Percentiles rank a stretch among this genome's conserved stretches.
Evolutionary conservation across 2,329 filamentous ascomycete genomes (phyloP).

Genomic region (Plectosphaerella sp.): DNA sequence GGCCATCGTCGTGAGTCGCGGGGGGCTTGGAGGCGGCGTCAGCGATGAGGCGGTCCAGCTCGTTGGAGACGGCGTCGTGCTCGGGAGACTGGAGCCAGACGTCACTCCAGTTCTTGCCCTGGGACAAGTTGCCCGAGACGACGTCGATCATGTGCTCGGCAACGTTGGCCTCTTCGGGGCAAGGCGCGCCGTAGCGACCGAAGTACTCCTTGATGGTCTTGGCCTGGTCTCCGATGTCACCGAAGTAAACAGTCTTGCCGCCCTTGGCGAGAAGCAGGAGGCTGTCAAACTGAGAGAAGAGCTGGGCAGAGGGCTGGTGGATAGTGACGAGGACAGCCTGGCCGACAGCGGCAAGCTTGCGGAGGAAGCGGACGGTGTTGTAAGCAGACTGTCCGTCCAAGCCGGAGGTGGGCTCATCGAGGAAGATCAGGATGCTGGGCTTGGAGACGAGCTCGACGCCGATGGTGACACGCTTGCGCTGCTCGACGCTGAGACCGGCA

Average conservation of each 20-base stretch:
- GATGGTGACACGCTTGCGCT: constrained; percentile 62
- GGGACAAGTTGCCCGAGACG: constrained; percentile 42
- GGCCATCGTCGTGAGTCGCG: neutral
- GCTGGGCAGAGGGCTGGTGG: constrained; percentile 51
- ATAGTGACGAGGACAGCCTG: constrained; percentile 49
- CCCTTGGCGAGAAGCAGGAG: constrained; percentile 49
- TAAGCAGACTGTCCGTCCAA: constrained; percentile 28
- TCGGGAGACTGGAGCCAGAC: constrained; percentile 61
- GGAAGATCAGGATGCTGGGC: constrained; percentile 58
- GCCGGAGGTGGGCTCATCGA: constrained; percentile 60
- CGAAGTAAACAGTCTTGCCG: constrained; percentile 77
- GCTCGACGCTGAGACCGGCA: constrained; percentile 43
- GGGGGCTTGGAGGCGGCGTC: constrained; percentile 26
- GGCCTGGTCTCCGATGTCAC: constrained; percentile 75
- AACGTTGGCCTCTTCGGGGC: constrained; percentile 51
- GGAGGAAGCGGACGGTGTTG: constrained; percentile 37
- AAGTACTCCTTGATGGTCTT: constrained; percentile 63
- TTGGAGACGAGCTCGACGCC: constrained; percentile 66
- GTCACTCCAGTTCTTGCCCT: constrained; percentile 32
- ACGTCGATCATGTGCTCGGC: constrained; percentile 66
- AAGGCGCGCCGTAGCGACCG: constrained; percentile 54
- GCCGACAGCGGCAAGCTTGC: constrained; percentile 51
- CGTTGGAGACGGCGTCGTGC: constrained; percentile 44
- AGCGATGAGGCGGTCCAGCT: constrained; percentile 54
- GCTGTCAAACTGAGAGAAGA: constrained; percentile 55